These are phyloP conservation scores for Trypanosoma rangeli DNA, from an alignment of 208 protist species.

Conservation along the genomic window DNA sequence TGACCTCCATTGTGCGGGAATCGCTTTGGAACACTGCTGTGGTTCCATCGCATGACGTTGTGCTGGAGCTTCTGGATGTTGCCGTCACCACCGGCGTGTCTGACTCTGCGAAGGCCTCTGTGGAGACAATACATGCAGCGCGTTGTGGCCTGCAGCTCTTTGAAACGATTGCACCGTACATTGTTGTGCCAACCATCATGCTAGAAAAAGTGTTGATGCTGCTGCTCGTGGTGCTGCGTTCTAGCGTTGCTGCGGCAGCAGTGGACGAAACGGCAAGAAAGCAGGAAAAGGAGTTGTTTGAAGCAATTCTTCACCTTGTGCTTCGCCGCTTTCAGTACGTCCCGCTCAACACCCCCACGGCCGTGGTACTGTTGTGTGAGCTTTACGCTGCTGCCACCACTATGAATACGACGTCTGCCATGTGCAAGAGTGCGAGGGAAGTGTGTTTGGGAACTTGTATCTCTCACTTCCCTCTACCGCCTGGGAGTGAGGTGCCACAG, in stretches of 20 bases:
- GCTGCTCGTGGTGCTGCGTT: conserved; percentile 1
- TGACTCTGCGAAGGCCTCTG: background rate
- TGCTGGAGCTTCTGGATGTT: conserved; percentile 24
- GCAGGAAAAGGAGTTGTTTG: background rate
- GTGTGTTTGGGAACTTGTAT: background rate
- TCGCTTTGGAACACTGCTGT: conserved; percentile 12
- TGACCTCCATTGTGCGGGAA: conserved; percentile 8
- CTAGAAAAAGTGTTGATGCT: conserved; percentile 29
- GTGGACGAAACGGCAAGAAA: background rate
- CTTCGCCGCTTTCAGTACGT: conserved; percentile 33
- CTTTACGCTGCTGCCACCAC: conserved; percentile 3
- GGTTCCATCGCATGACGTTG: conserved; percentile 21
- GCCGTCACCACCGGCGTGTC: background rate
- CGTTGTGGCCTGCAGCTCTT: conserved; percentile 26
- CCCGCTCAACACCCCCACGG: conserved; percentile 24
- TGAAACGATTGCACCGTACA: conserved; percentile 24
- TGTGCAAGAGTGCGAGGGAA: background rate
- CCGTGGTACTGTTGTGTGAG: conserved; percentile 20
- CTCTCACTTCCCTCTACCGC: background rate
- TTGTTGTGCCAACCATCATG: conserved; percentile 20
- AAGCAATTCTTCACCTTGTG: conserved; percentile 14
- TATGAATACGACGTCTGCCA: background rate
- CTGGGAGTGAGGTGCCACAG: background rate
- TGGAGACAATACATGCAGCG: background rate
- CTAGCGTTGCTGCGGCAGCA: background rate